Conservation (phyloP, 1,139 yeast species). For the Taiozyma sp. region DNA sequence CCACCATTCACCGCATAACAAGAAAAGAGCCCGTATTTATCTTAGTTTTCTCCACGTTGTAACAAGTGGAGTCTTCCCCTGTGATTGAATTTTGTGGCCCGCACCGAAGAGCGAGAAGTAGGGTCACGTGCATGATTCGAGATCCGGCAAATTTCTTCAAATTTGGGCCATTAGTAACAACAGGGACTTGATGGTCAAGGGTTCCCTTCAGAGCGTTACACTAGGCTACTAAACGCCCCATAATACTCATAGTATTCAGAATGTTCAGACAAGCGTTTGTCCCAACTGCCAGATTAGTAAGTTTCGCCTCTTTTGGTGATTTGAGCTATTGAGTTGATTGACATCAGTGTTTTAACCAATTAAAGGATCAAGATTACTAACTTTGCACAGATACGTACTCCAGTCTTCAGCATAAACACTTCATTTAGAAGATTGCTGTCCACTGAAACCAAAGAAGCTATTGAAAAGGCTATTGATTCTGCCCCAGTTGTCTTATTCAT, state of each 20-base stretch:
- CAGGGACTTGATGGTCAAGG: neutral
- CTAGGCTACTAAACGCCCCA: neutral
- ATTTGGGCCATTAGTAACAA: neutral
- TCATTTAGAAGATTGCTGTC: constrained; percentile 52
- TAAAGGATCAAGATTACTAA: neutral
- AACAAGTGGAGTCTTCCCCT: neutral
- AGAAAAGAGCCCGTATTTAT: neutral
- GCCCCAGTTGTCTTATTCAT: constrained; percentile 94
- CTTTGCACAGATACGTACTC: constrained; percentile 1
- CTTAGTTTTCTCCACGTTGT: neutral
- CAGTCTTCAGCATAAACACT: constrained; percentile 1
- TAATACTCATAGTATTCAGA: neutral
- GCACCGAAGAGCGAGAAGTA: neutral
- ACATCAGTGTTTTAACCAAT: neutral
- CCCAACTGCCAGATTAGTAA: constrained; percentile 5
- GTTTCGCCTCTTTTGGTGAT: neutral
- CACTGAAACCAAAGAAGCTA: constrained; percentile 76
- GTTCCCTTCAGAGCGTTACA: neutral
- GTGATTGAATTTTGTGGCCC: neutral
- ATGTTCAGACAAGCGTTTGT: constrained; percentile 7
- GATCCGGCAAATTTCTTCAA: neutral
- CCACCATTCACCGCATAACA: neutral
- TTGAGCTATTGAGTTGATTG: neutral
- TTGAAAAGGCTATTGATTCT: constrained; percentile 75
- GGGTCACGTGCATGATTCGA: neutral